phyloP scores from a whole-genome alignment of 1,284 basidiomycete species.

The Pholiota adiposa region DNA sequence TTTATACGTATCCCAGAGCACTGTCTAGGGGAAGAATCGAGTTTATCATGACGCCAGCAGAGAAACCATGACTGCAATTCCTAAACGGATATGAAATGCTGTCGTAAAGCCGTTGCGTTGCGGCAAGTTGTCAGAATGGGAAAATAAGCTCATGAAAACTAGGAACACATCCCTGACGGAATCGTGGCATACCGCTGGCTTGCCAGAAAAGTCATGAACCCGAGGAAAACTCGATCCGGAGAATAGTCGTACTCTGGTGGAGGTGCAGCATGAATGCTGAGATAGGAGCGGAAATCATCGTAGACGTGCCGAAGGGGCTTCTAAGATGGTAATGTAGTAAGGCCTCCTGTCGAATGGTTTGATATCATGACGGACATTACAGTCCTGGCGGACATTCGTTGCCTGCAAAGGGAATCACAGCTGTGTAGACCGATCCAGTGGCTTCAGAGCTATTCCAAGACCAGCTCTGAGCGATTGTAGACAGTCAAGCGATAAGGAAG shows the following conservation, averaged over 20 bases:
- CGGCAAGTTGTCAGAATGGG: constrained; percentile 12
- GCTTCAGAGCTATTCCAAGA: constrained; percentile 4
- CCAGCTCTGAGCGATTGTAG: neutral
- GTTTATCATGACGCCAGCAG: constrained; percentile 13
- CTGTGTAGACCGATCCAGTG: constrained; percentile 3
- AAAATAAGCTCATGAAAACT: constrained; percentile 15
- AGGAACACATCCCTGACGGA: constrained; percentile 15
- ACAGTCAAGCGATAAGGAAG: neutral
- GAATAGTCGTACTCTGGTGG: neutral
- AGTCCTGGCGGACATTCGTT: constrained; percentile 5
- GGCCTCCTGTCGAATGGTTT: constrained; percentile 15
- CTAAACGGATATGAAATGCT: constrained; percentile 24
- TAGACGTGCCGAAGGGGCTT: constrained; percentile 14
- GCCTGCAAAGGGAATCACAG: constrained; percentile 1
- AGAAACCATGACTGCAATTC: constrained; percentile 18
- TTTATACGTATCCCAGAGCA: constrained; percentile 13
- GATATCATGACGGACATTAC: constrained; percentile 23
- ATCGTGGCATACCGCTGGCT: constrained; percentile 12
- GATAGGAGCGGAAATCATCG: constrained; percentile 19
- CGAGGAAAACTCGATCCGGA: constrained; percentile 8
- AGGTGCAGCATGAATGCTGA: constrained; percentile 7
- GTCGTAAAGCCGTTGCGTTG: constrained; percentile 21
- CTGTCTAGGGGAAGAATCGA: neutral
- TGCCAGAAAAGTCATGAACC: constrained; percentile 10
- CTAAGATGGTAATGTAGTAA: constrained; percentile 17